Conservation (phyloP, 2,329 filamentous ascomycete species). For the Dactylonectria macrodidyma region DNA sequence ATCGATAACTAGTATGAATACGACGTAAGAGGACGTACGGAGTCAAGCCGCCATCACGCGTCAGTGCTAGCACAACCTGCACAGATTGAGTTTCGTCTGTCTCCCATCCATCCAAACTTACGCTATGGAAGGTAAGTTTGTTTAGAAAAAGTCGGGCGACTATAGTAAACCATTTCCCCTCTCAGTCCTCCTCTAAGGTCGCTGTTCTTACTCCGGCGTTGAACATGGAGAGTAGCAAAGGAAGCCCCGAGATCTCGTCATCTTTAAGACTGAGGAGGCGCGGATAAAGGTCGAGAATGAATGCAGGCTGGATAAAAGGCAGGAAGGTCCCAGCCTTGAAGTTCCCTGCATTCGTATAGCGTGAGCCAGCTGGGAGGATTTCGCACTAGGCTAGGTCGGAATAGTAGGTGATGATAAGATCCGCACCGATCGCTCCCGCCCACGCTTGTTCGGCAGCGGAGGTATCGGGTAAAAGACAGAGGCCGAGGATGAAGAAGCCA, state of each 20-base stretch:
- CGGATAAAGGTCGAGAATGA: not conserved
- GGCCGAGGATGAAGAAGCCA: not conserved
- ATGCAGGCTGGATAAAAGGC: not conserved
- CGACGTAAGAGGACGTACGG: not conserved
- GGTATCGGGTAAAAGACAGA: not conserved
- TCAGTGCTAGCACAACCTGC: not conserved
- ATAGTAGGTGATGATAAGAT: not conserved
- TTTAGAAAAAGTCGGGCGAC: not conserved
- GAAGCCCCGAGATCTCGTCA: not conserved
- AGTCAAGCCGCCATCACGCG: not conserved
- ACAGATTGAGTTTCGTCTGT: not conserved
- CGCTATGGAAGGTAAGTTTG: not conserved
- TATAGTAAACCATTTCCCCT: not conserved
- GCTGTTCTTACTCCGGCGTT: not conserved
- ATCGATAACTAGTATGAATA: not conserved
- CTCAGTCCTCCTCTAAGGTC: not conserved
- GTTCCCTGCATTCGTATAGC: not conserved
- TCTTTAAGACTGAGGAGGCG: not conserved
- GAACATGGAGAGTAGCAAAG: conserved; percentile 4
- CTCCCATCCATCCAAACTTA: not conserved
- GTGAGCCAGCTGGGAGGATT: not conserved
- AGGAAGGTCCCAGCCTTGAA: not conserved
- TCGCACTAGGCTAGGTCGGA: not conserved
- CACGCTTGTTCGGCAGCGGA: not conserved
- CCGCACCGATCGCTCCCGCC: not conserved